These are phyloP conservation scores for Phylloporus sp. DNA, from an alignment of 768 basidiomycete genomes.

Conservation along the genomic window DNA sequence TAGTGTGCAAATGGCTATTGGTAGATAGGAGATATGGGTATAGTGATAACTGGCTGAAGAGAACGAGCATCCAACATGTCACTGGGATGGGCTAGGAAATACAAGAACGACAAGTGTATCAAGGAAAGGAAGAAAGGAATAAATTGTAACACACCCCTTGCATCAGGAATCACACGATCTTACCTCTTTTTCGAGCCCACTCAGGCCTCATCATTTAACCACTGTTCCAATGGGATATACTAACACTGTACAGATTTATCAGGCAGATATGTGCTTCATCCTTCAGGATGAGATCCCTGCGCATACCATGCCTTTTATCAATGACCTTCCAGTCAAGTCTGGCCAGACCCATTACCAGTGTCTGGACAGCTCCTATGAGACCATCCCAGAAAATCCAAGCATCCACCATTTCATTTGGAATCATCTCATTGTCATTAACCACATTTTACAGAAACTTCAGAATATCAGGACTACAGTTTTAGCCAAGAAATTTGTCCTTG, in stretches of 20 bases:
- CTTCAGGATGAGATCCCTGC: slow-evolving; percentile 38
- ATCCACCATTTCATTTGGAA: slow-evolving; percentile 38
- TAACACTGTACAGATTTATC: slow-evolving; percentile 37
- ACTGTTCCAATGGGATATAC: slow-evolving; percentile 37
- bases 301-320: slow-evolving; percentile 33
- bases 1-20: too few species aligned
- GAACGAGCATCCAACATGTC: too few species aligned
- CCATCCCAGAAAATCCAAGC: slow-evolving; percentile 31
- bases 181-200: too few species aligned
- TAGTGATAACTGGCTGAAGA: too few species aligned
- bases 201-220: slow-evolving; percentile 23
- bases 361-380: slow-evolving; percentile 30
- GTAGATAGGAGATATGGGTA: too few species aligned
- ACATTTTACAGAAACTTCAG: too few species aligned
- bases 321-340: slow-evolving; percentile 36
- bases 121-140: too few species aligned
- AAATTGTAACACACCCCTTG: too few species aligned
- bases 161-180: too few species aligned
- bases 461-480: slow-evolving; percentile 36
- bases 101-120: too few species aligned
- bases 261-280: slow-evolving; percentile 36
- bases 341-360: too few species aligned
- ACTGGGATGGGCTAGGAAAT: too few species aligned
- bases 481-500: slow-evolving; percentile 32
- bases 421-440: slow-evolving; percentile 32